phyloP scores from a whole-genome alignment of 2,329 filamentous ascomycete genomes.

The Stylonectria norvegica region DNA sequence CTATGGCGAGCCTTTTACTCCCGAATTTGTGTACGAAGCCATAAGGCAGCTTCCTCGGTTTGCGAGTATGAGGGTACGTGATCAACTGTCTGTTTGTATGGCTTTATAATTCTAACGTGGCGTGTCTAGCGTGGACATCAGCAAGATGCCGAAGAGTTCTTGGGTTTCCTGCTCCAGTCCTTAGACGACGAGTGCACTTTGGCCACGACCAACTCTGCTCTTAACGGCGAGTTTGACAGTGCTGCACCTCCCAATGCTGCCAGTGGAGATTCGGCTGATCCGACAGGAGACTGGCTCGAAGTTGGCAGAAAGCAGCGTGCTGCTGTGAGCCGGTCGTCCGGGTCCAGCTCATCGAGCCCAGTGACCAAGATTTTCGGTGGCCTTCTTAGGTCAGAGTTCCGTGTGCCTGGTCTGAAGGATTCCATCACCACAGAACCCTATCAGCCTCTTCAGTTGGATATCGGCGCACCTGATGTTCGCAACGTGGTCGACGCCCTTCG shows the following conservation, averaged over 20 bases:
- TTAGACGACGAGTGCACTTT: conserved; percentile 88
- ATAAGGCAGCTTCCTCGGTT: conserved; percentile 85
- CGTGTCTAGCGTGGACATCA: conserved; percentile 75
- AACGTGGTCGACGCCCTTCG: conserved; percentile 92
- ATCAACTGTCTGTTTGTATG: neutral
- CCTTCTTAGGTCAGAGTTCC: conserved; percentile 82
- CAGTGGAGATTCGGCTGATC: conserved; percentile 29
- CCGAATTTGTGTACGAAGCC: conserved; percentile 92
- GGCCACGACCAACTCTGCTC: conserved; percentile 52
- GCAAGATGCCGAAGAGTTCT: conserved; percentile 95
- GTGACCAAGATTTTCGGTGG: conserved; percentile 94
- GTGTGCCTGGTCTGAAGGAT: conserved; percentile 79
- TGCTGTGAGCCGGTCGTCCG: conserved; percentile 81
- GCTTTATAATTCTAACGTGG: conserved; percentile 11
- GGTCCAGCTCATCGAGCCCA: conserved; percentile 71
- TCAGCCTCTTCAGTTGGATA: conserved; percentile 91
- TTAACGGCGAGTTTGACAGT: conserved; percentile 32
- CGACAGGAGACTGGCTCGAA: conserved; percentile 71
- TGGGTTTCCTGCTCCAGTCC: conserved; percentile 87
- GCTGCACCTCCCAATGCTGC: conserved; percentile 2
- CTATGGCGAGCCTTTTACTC: conserved; percentile 86
- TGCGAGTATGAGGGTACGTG: conserved; percentile 75
- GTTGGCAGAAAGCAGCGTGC: conserved; percentile 90
- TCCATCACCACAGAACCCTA: conserved; percentile 93
- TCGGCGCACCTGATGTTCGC: conserved; percentile 78